Evolutionary conservation across 148 eudicot species (phyloP), one percentile per base, ranked within the genome.

Genomic region (Polygonum maritimum): DNA sequence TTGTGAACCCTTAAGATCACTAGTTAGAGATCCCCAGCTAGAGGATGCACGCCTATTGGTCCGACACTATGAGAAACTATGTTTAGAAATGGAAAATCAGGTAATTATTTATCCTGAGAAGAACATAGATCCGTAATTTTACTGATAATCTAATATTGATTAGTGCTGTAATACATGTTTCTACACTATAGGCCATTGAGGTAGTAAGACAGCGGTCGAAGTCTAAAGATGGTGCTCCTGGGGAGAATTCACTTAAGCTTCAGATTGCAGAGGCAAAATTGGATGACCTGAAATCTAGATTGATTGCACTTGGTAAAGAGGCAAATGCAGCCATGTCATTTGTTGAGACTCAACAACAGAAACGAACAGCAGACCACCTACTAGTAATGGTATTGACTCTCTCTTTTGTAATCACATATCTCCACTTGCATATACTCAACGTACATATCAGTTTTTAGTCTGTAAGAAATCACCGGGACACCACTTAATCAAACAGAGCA

Each of bases 31-130:
- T 74, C 89, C 91, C 44, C 90, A 91, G 76, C 86, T 93, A 76
- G 98, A 91, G 82, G 98, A 93, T 82, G 98, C 96, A 69, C 92
- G 98, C 45, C 92, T 79, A 81, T 78, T 93, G 81, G 83, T 88
- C 69, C 96, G 83, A 39, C 84, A 82, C 40, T 91, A 87, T 82
- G 89, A 88, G 51, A 88, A 83, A 79, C 82, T 88, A 78, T 84
- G 91, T 77, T 92, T 88, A 73, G 98, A 91, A 74, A 87, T 84
- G 77, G 96, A 93, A 88, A 48, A 85, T 75, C 98, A 93, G 98
- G 98, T 91, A 82, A 54, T 79, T 39, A 48, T 79, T 77, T 57
- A 51, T 18, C 11, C 3, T 18, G 45, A n/a, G n/a, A 52, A 75
- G 47, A 33, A 51, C 22, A 31, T 18, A 40, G 9, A 75, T 38